Percentiles rank a stretch among this genome's conserved stretches.
These are phyloP conservation scores for Alternaria burnsii DNA, from an alignment of 2,329 filamentous ascomycete genomes.

Conservation along the genomic window DNA sequence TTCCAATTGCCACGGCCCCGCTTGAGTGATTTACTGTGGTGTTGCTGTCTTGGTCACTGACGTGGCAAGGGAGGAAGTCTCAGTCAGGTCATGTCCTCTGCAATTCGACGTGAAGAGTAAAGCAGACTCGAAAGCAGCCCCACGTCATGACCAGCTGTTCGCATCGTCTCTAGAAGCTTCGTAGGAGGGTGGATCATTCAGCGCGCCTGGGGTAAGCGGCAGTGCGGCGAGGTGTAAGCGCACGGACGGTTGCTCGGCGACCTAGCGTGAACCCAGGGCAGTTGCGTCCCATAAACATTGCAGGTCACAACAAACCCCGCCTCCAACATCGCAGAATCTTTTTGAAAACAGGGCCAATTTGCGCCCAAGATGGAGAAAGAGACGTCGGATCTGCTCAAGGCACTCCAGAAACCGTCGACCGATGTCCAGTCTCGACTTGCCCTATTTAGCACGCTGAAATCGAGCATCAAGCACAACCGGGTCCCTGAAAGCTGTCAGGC, in stretches of 20 bases:
- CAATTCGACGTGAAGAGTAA: neutral
- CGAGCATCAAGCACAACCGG: constrained; percentile 90
- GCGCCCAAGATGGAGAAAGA: constrained; percentile 61
- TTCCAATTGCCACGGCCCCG: constrained; percentile 5
- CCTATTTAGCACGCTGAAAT: constrained; percentile 78
- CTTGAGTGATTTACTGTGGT: constrained; percentile 9
- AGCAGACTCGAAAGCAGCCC: neutral
- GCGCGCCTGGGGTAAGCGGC: constrained; percentile 14
- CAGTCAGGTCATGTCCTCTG: neutral
- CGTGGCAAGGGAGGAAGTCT: constrained; percentile 6
- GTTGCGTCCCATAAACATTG: neutral
- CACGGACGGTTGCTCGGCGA: constrained; percentile 26
- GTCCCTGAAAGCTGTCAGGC: constrained; percentile 78
- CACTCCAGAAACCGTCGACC: constrained; percentile 68
- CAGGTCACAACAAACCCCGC: constrained; percentile 27
- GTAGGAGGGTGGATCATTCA: constrained; percentile 9
- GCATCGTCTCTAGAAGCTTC: constrained; percentile 12
- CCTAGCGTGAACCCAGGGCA: constrained; percentile 16
- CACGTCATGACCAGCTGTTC: neutral
- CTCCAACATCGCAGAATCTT: constrained; percentile 16
- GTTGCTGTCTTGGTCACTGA: constrained; percentile 4
- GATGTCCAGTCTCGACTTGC: constrained; percentile 55
- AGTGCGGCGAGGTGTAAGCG: constrained; percentile 12
- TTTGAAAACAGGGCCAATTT: constrained; percentile 44
- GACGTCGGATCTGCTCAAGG: constrained; percentile 61